Conservation (phyloP, 139 green algal species). For the Pleodorina starrii region DNA sequence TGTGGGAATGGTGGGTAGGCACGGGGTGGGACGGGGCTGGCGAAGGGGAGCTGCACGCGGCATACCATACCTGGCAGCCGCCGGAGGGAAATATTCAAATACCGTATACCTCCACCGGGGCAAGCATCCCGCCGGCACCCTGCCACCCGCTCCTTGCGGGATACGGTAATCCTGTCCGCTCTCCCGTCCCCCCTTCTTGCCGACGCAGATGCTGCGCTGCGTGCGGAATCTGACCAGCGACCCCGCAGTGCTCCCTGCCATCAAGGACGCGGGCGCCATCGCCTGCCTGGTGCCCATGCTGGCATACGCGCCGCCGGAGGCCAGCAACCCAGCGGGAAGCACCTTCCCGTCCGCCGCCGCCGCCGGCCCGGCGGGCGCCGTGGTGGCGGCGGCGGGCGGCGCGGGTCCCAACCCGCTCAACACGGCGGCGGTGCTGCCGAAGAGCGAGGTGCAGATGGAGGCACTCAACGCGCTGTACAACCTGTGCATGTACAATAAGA, state of each 20-base stretch:
- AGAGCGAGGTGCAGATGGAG: conserved; percentile 69
- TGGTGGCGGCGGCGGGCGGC: conserved; percentile 32
- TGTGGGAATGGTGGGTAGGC: no score
- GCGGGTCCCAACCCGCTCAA: background rate
- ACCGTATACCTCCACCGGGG: no score
- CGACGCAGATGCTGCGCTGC: conserved; percentile 61
- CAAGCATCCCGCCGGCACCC: no score
- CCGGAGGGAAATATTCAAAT: no score
- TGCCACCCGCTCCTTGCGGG: no score
- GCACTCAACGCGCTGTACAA: conserved; percentile 83
- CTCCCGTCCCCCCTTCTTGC: background rate
- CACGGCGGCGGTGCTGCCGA: background rate
- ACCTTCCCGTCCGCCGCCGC: background rate
- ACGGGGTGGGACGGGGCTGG: no score
- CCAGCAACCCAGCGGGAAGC: no score
- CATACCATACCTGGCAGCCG: no score
- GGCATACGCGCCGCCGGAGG: conserved; percentile 34
- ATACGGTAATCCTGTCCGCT: background rate
- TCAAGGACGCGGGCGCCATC: conserved; percentile 76
- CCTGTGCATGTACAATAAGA: conserved; percentile 86
- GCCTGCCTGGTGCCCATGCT: conserved; percentile 72
- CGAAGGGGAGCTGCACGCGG: no score
- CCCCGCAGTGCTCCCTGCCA: conserved; percentile 56
- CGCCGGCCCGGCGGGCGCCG: background rate
- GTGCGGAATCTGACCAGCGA: conserved; percentile 68